These are phyloP conservation scores for Pseudogymnoascus pannorum DNA, from an alignment of 2,329 filamentous ascomycete genomes.

Conservation along the genomic window DNA sequence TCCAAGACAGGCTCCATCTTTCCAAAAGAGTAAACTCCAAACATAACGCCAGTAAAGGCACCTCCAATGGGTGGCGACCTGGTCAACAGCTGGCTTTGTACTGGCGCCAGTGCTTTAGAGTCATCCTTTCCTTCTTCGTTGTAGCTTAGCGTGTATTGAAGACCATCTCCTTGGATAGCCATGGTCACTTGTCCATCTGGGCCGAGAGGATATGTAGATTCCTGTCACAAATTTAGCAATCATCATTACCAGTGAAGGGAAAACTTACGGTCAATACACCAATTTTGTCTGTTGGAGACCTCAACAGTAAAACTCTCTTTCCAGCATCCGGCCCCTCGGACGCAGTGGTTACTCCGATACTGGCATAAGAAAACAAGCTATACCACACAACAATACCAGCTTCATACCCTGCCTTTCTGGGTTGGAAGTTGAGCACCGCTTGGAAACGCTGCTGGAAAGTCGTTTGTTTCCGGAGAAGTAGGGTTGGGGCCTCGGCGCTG, in stretches of 20 bases:
- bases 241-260: neutral
- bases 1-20: conserved; percentile 18
- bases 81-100: conserved; percentile 14
- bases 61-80: conserved; percentile 16
- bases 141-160: conserved; percentile 4
- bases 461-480: conserved; percentile 48
- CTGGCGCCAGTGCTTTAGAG: neutral
- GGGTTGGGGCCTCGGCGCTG: conserved; percentile 42
- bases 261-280: neutral
- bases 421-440: conserved; percentile 39
- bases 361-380: conserved; percentile 41
- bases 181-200: neutral
- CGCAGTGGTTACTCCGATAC: conserved; percentile 32
- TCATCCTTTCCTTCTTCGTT: neutral
- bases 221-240: neutral
- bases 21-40: conserved; percentile 16
- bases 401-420: conserved; percentile 37
- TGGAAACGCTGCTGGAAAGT: conserved; percentile 37
- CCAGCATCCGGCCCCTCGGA: neutral
- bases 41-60: conserved; percentile 17
- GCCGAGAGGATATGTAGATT: neutral
- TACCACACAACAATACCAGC: conserved; percentile 48
- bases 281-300: neutral
- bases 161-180: conserved; percentile 2
- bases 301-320: neutral